Conservation (phyloP, 352 stramenopile genomes). For the Pythium aphanidermatum region DNA sequence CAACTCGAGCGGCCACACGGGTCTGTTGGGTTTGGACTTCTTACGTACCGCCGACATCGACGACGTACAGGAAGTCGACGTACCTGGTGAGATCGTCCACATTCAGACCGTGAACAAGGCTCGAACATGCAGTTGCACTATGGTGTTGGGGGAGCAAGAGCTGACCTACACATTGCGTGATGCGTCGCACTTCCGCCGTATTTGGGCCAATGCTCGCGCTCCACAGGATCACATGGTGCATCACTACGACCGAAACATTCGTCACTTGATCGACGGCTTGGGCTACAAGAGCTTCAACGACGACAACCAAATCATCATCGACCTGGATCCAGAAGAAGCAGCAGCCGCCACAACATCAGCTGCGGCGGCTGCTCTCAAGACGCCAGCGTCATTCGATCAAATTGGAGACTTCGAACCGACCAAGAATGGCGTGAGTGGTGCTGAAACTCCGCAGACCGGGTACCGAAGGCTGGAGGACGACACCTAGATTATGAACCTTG, state of each 20-base stretch:
- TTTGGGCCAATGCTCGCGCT: constrained; percentile 53
- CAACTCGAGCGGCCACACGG: constrained; percentile 4
- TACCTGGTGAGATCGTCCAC: constrained; percentile 66
- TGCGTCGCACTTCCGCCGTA: constrained; percentile 60
- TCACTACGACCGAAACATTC: constrained; percentile 75
- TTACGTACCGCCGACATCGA: constrained; percentile 31
- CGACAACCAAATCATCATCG: constrained; percentile 9
- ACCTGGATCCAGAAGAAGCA: constrained; percentile 12
- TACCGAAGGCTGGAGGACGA: too few species aligned
- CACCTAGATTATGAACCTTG: too few species aligned
- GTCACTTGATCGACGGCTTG: constrained; percentile 51
- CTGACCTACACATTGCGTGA: constrained; percentile 67
- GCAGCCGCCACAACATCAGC: too few species aligned
- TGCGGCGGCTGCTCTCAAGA: too few species aligned
- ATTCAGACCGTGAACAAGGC: constrained; percentile 51
- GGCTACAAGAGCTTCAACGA: constrained; percentile 18
- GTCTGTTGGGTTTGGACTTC: constrained; percentile 27
- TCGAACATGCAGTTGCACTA: constrained; percentile 54
- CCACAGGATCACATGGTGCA: constrained; percentile 77
- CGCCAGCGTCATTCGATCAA: too few species aligned
- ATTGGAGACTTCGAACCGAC: too few species aligned
- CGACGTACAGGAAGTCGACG: constrained; percentile 50
- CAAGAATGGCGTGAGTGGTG: too few species aligned
- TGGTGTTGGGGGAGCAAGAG: constrained; percentile 59
- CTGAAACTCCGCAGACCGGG: too few species aligned